These are phyloP conservation scores for Blastomyces percursus DNA, from an alignment of 2,329 filamentous ascomycete species.

Conservation along the genomic window DNA sequence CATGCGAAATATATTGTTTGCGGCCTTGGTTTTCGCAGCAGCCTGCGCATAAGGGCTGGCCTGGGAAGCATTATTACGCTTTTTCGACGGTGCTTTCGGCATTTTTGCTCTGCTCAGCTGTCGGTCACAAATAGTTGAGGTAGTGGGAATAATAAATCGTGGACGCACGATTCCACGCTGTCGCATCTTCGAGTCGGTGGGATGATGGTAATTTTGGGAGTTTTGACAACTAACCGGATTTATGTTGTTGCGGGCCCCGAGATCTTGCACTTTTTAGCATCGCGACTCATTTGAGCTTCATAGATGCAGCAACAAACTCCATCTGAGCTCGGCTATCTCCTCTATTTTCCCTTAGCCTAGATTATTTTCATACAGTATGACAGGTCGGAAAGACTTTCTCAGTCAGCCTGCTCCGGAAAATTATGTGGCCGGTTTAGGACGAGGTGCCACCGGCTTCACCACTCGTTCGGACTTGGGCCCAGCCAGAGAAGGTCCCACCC, in stretches of 20 bases:
- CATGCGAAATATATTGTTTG: slow-evolving; percentile 93
- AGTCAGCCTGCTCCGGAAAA: slow-evolving; percentile 76
- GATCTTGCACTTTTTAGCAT: background rate
- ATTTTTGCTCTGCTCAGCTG: slow-evolving; percentile 27
- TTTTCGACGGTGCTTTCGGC: slow-evolving; percentile 45
- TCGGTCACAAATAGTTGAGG: background rate
- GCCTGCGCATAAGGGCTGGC: slow-evolving; percentile 32
- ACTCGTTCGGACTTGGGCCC: slow-evolving; percentile 94
- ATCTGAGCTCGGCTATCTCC: background rate
- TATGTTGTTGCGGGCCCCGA: slow-evolving; percentile 3
- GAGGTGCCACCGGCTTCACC: slow-evolving; percentile 96
- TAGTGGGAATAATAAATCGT: background rate
- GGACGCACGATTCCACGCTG: background rate
- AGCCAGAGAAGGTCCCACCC: slow-evolving; percentile 85
- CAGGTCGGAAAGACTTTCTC: slow-evolving; percentile 69
- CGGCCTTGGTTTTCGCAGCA: slow-evolving; percentile 39
- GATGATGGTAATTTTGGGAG: background rate
- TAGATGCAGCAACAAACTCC: background rate
- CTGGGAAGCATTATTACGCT: slow-evolving; percentile 40
- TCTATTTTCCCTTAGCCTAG: background rate
- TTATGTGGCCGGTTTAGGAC: slow-evolving; percentile 90
- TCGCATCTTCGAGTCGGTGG: slow-evolving; percentile 1
- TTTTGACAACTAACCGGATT: background rate
- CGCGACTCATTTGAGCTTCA: background rate
- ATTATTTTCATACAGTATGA: slow-evolving; percentile 35